These are phyloP conservation scores for Arxiozyma heterogenica DNA, from an alignment of 1,139 yeast genomes.

Conservation along the genomic window DNA sequence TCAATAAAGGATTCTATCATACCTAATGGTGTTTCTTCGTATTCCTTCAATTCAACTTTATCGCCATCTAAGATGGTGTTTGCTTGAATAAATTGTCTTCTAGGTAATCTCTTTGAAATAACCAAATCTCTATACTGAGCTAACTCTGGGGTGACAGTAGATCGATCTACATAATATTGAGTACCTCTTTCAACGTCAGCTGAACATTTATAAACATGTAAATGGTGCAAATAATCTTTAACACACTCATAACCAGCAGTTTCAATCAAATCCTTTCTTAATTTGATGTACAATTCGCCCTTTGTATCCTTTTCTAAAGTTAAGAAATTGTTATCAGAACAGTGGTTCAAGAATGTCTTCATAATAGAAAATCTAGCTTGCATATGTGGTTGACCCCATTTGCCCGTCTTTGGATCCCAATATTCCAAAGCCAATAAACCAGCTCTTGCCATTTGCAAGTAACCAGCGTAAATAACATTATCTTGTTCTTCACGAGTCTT, in stretches of 20 bases:
- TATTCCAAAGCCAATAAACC: conserved; percentile 73
- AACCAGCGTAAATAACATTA: conserved; percentile 57
- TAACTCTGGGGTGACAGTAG: conserved; percentile 56
- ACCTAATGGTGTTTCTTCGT: conserved; percentile 65
- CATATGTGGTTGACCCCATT: conserved; percentile 97
- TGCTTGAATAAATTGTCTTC: conserved; percentile 77
- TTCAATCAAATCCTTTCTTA: conserved; percentile 54
- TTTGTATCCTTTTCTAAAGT: conserved; percentile 36
- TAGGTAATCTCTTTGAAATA: conserved; percentile 62
- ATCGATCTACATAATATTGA: conserved; percentile 53
- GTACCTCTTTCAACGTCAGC: conserved; percentile 62
- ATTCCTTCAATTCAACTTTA: conserved; percentile 52
- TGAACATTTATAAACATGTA: conserved; percentile 71
- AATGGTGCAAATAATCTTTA: conserved; percentile 57
- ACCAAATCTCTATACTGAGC: conserved; percentile 61
- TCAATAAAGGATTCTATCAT: conserved; percentile 71
- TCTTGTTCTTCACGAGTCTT: conserved; percentile 47
- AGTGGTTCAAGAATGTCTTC: conserved; percentile 64
- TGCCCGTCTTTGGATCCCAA: conserved; percentile 72
- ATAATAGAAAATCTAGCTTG: conserved; percentile 83
- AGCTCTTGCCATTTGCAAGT: conserved; percentile 78
- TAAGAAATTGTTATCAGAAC: conserved; percentile 48
- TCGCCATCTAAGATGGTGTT: conserved; percentile 36
- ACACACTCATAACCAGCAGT: conserved; percentile 66
- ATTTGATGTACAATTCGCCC: conserved; percentile 49